Conservation (phyloP, 306 rosid genomes). For the Clitoria ternatea region DNA sequence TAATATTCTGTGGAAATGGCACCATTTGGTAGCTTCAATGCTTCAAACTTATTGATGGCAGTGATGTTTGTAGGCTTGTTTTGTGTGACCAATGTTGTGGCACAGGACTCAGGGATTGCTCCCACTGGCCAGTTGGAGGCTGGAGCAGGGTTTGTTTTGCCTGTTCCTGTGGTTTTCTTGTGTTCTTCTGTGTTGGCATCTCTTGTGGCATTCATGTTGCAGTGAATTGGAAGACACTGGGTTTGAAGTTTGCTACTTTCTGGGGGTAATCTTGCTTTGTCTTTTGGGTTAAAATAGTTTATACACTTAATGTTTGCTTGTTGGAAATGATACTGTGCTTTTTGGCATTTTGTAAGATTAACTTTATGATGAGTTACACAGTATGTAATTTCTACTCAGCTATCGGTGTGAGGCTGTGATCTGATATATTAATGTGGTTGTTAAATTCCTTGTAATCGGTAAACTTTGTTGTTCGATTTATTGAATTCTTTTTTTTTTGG, state of each 20-base stretch:
- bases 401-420: slow-evolving; percentile 3
- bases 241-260: background rate
- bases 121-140: slow-evolving; percentile 43
- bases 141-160: slow-evolving; percentile 36
- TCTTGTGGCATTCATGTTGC: slow-evolving; percentile 28
- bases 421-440: slow-evolving; percentile 12
- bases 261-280: background rate
- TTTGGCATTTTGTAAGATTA: slow-evolving; percentile 11
- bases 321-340: slow-evolving; percentile 16
- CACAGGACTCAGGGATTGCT: slow-evolving; percentile 29
- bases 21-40: slow-evolving; percentile 11
- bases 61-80: slow-evolving; percentile 16
- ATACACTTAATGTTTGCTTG: slow-evolving; percentile 13
- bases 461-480: background rate
- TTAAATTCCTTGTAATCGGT: slow-evolving; percentile 10
- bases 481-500: slow-evolving; percentile 21
- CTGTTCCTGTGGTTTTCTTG: slow-evolving; percentile 28
- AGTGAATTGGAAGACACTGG: background rate
- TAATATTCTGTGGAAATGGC: slow-evolving; percentile 35
- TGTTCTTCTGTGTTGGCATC: slow-evolving; percentile 43
- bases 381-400: slow-evolving; percentile 17
- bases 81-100: slow-evolving; percentile 26
- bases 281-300: background rate
- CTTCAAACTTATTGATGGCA: slow-evolving; percentile 9
- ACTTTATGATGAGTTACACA: slow-evolving; percentile 24